Conservation (phyloP, 768 basidiomycete species). For the Psilocybe cubensis region DNA sequence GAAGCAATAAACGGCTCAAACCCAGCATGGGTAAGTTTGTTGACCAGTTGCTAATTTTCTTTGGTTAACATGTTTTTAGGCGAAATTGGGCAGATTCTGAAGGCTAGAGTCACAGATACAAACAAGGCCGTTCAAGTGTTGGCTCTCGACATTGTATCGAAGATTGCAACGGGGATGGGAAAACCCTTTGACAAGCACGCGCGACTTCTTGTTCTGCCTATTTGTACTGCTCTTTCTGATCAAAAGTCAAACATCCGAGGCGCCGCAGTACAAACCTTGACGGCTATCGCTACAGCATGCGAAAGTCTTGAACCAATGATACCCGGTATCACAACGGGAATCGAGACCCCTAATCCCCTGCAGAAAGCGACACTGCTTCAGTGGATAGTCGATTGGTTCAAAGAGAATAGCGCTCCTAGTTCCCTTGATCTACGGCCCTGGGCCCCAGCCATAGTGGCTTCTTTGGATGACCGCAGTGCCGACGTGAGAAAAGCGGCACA, state of each 20-base stretch:
- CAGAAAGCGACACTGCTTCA: constrained; percentile 79
- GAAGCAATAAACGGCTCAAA: constrained; percentile 91
- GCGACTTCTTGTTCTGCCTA: constrained; percentile 73
- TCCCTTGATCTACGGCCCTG: constrained; percentile 73
- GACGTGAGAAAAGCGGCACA: constrained; percentile 95
- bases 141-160: constrained; percentile 87
- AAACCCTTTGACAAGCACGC: constrained; percentile 92
- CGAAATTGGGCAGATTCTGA: constrained; percentile 88
- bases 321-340: constrained; percentile 71
- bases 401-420: constrained; percentile 56
- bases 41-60: background rate
- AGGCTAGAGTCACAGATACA: constrained; percentile 85
- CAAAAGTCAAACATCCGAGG: constrained; percentile 88
- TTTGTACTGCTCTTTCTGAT: constrained; percentile 87
- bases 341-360: constrained; percentile 88
- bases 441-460: constrained; percentile 66
- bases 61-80: constrained; percentile 47
- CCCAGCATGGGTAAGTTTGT: constrained; percentile 73
- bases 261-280: constrained; percentile 77
- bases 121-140: constrained; percentile 94
- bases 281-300: constrained; percentile 82
- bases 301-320: constrained; percentile 86
- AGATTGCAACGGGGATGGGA: constrained; percentile 93
- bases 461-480: constrained; percentile 86
- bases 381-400: constrained; percentile 85